phyloP scores from a whole-genome alignment of 2,329 filamentous ascomycete species.

The Colletotrichum spinosum region DNA sequence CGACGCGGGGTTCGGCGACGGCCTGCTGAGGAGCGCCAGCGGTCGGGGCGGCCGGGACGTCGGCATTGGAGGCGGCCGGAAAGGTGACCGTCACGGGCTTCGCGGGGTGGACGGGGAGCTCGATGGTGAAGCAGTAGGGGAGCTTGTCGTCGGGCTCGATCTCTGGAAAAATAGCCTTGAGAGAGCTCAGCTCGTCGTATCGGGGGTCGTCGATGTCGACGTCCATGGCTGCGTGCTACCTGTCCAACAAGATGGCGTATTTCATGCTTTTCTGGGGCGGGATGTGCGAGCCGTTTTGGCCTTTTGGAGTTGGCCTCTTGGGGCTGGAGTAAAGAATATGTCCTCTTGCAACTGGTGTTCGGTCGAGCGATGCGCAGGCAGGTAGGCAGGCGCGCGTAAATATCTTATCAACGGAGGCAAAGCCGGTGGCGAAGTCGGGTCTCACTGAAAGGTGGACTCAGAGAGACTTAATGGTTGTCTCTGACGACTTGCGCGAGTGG shows the following conservation, averaged over 20 bases:
- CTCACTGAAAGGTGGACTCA: no score
- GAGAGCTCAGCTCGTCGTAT: constrained; percentile 68
- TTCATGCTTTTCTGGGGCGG: constrained; percentile 28
- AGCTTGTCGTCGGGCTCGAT: constrained; percentile 59
- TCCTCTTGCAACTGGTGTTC: not conserved
- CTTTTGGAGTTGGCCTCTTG: not conserved
- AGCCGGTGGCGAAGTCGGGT: not conserved
- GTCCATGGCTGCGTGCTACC: constrained; percentile 48
- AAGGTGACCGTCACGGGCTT: constrained; percentile 69
- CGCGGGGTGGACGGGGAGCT: constrained; percentile 67
- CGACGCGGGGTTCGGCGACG: constrained; percentile 41
- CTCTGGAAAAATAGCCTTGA: constrained; percentile 76
- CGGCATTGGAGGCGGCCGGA: constrained; percentile 54
- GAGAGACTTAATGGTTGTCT: no score
- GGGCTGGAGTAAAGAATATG: not conserved
- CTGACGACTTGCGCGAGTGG: no score
- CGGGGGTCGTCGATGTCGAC: constrained; percentile 62
- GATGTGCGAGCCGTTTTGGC: not conserved
- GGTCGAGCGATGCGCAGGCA: no score
- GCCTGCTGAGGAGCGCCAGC: constrained; percentile 23
- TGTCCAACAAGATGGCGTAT: constrained; percentile 11
- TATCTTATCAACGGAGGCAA: no score
- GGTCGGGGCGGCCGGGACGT: constrained; percentile 23
- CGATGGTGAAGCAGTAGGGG: constrained; percentile 64
- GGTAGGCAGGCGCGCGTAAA: no score